Conservation (phyloP, 805 yeast genomes). For the Maudiozyma serrabonitensis region DNA sequence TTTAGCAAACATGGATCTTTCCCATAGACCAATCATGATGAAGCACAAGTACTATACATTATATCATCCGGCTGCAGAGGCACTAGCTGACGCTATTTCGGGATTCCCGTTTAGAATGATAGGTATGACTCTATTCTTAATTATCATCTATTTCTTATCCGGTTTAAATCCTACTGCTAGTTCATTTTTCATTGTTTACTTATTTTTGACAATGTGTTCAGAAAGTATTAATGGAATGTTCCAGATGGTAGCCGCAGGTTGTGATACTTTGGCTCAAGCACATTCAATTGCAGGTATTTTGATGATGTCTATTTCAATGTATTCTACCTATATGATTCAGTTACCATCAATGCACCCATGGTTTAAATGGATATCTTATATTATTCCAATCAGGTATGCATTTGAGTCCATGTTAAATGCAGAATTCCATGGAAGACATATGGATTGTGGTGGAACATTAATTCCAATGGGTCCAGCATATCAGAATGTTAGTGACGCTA, state of each 20-base stretch:
- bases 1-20: conserved; percentile 40
- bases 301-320: conserved; percentile 40
- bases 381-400: conserved; percentile 44
- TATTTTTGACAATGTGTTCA: conserved; percentile 29
- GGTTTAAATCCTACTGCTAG: conserved; percentile 41
- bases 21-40: conserved; percentile 48
- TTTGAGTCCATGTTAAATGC: conserved; percentile 44
- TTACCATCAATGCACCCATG: conserved; percentile 51
- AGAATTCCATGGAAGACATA: conserved; percentile 19
- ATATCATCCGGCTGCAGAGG: conserved; percentile 69
- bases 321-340: conserved; percentile 56
- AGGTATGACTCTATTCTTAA: conserved; percentile 36
- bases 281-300: conserved; percentile 47
- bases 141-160: conserved; percentile 51
- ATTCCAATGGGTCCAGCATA: conserved; percentile 54
- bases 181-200: conserved; percentile 41
- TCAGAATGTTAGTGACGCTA: conserved; percentile 28
- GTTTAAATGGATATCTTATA: conserved; percentile 54
- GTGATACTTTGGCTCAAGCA: conserved; percentile 42
- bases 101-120: conserved; percentile 54
- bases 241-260: conserved; percentile 41
- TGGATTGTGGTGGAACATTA: conserved; percentile 25
- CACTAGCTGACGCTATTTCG: conserved; percentile 50
- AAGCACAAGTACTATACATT: conserved; percentile 67
- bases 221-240: conserved; percentile 34